Conservation (phyloP, 1,139 yeast genomes). For the Dujonia santamariae region DNA sequence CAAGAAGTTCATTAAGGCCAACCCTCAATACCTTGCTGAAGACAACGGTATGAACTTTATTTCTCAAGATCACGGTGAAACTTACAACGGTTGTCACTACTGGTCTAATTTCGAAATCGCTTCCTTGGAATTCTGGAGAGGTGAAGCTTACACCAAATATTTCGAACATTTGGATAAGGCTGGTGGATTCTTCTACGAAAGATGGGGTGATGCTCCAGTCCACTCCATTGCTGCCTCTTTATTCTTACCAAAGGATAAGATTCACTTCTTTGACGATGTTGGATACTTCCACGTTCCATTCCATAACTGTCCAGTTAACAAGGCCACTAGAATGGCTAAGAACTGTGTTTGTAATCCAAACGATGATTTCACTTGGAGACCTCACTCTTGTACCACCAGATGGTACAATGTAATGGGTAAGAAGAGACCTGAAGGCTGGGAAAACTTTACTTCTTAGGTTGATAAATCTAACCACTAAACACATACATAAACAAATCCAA, state of each 20-base stretch:
- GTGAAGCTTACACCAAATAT: slow-evolving; percentile 63
- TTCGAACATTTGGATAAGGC: slow-evolving; percentile 70
- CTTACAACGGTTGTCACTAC: slow-evolving; percentile 80
- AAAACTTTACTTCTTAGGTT: slow-evolving; percentile 38
- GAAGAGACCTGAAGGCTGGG: slow-evolving; percentile 78
- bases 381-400: slow-evolving; percentile 78
- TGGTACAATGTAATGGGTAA: slow-evolving; percentile 63
- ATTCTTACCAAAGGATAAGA: slow-evolving; percentile 60
- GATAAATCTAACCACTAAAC: not conserved
- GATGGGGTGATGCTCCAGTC: slow-evolving; percentile 95
- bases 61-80: slow-evolving; percentile 62
- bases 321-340: slow-evolving; percentile 45
- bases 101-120: slow-evolving; percentile 90
- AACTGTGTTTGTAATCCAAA: slow-evolving; percentile 72
- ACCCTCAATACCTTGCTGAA: slow-evolving; percentile 63
- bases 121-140: slow-evolving; percentile 69
- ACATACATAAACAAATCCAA: not conserved
- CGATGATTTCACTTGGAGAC: slow-evolving; percentile 82
- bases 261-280: slow-evolving; percentile 79
- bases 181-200: slow-evolving; percentile 87
- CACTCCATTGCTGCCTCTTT: slow-evolving; percentile 85
- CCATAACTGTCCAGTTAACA: slow-evolving; percentile 73
- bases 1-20: slow-evolving; percentile 58
- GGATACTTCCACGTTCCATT: slow-evolving; percentile 82
- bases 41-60: slow-evolving; percentile 72